These are phyloP conservation scores for Crithidia sp. DNA, from an alignment of 208 protist species.

Conservation along the genomic window DNA sequence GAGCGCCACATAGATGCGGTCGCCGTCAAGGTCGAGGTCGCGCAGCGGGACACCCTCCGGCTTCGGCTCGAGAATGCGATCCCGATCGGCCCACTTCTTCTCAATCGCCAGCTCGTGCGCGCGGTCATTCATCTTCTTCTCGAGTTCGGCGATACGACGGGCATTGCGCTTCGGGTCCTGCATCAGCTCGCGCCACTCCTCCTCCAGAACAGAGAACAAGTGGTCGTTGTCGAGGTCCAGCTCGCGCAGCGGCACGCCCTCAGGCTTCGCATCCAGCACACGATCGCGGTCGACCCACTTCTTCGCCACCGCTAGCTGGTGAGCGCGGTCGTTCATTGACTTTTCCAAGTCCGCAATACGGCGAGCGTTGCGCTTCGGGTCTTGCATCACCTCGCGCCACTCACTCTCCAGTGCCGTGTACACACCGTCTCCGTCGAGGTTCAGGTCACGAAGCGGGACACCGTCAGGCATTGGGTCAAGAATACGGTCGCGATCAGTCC, in stretches of 20 bases:
- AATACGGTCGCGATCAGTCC: conserved; percentile 53
- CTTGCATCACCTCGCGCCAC: conserved; percentile 48
- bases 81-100: not conserved
- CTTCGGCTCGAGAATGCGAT: not conserved
- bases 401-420: conserved; percentile 64
- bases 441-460: conserved; percentile 58
- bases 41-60: not conserved
- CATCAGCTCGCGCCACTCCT: conserved; percentile 37
- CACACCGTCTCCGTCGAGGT: conserved; percentile 57
- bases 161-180: conserved; percentile 42
- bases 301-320: conserved; percentile 44
- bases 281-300: conserved; percentile 42
- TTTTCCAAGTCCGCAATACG: conserved; percentile 36
- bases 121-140: not conserved
- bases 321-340: conserved; percentile 51
- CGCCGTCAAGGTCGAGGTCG: not conserved
- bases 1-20: not conserved
- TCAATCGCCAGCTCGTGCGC: not conserved
- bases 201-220: conserved; percentile 41
- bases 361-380: conserved; percentile 45
- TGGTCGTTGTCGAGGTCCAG: conserved; percentile 46
- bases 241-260: conserved; percentile 66
- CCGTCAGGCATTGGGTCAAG: conserved; percentile 62
- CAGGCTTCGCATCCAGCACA: conserved; percentile 44
- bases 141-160: conserved; percentile 9